Evolutionary conservation across 2,329 filamentous ascomycete genomes (phyloP).

Genomic region (Aspergillus sp.): DNA sequence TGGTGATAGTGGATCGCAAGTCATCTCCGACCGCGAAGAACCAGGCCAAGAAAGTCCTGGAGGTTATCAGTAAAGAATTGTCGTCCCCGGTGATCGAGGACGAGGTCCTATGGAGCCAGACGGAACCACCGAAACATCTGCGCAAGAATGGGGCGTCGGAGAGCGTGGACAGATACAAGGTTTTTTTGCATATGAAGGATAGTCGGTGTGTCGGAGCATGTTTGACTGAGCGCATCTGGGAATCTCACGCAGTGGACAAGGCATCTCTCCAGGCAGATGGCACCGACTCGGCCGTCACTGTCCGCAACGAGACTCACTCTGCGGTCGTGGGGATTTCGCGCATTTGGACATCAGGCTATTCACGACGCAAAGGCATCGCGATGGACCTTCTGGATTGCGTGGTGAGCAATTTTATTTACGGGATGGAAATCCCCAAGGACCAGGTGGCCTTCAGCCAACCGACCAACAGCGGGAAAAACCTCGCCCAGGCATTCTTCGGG

Average conservation of each 20-base stretch:
- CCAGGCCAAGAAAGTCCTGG: slow-evolving; percentile 57
- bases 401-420: slow-evolving; percentile 55
- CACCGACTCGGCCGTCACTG: slow-evolving; percentile 46
- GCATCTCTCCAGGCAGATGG: slow-evolving; percentile 16
- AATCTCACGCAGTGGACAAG: slow-evolving; percentile 53
- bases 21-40: slow-evolving; percentile 52
- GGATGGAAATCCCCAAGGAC: slow-evolving; percentile 54
- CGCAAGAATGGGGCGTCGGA: slow-evolving; percentile 33
- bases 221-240: slow-evolving; percentile 60
- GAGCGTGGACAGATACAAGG: slow-evolving; percentile 54
- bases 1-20: slow-evolving; percentile 59
- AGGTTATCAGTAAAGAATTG: slow-evolving; percentile 63
- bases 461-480: slow-evolving; percentile 59
- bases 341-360: slow-evolving; percentile 62
- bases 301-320: slow-evolving; percentile 42
- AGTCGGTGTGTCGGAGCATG: slow-evolving; percentile 63
- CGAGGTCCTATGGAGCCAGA: slow-evolving; percentile 56
- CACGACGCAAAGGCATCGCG: slow-evolving; percentile 59
- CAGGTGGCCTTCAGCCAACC: slow-evolving; percentile 65
- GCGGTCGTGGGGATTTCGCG: slow-evolving; percentile 63
- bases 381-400: slow-evolving; percentile 58
- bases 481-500: slow-evolving; percentile 61
- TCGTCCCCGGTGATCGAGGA: slow-evolving; percentile 61
- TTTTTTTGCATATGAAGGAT: slow-evolving; percentile 61
- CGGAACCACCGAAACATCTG: slow-evolving; percentile 40